phyloP scores from a whole-genome alignment of 305 asterid species.

The Fraxinus floribunda region DNA sequence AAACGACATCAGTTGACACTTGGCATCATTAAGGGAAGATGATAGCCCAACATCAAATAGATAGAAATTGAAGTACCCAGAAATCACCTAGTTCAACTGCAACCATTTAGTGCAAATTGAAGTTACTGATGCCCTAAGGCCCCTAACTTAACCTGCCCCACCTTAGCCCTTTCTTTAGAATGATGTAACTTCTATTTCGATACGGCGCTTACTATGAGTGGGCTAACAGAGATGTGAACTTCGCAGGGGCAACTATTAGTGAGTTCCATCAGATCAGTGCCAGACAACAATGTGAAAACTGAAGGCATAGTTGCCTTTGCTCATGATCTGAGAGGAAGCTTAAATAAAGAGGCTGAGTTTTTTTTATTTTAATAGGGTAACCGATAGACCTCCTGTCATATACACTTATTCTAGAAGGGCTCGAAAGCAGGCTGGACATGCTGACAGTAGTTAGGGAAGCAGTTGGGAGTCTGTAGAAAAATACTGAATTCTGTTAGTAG shows the following conservation, averaged over 20 bases:
- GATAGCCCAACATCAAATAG: background rate
- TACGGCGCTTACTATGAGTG: background rate
- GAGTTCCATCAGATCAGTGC: background rate
- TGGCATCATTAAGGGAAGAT: background rate
- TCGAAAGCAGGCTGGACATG: too few species aligned
- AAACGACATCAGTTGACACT: background rate
- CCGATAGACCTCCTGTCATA: too few species aligned
- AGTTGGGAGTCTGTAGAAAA: too few species aligned
- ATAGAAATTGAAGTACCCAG: background rate
- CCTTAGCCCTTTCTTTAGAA: background rate
- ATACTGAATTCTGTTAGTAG: too few species aligned
- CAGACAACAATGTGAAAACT: background rate
- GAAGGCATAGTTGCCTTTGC: background rate
- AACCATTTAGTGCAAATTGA: background rate
- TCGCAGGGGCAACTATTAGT: background rate
- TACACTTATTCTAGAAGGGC: too few species aligned
- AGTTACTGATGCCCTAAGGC: background rate
- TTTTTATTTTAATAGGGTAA: background rate
- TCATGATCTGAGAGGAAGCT: background rate
- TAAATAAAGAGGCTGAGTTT: background rate
- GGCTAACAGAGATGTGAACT: background rate
- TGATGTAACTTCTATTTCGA: background rate
- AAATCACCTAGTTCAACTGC: background rate
- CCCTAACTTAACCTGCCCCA: background rate
- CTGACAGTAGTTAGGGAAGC: too few species aligned